These are phyloP conservation scores for Scortechinia acanthostroma DNA, from an alignment of 2,329 filamentous ascomycete genomes.

Conservation along the genomic window DNA sequence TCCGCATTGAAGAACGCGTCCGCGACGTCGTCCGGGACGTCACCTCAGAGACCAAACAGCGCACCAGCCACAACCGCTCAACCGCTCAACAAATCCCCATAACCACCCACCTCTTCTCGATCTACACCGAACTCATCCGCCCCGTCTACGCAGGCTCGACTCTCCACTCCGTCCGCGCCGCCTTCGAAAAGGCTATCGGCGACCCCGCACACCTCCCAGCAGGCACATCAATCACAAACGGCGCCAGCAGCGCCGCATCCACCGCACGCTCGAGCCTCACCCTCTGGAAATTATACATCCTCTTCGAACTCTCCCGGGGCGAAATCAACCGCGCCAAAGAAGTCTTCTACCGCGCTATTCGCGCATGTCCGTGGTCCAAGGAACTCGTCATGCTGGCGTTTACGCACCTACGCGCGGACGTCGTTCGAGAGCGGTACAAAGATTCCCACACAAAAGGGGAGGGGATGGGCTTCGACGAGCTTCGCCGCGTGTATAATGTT, in stretches of 20 bases:
- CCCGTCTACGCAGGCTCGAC: constrained; percentile 39
- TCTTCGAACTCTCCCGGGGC: background rate
- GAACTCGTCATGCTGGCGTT: constrained; percentile 43
- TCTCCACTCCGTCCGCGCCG: constrained; percentile 36
- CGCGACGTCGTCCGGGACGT: constrained; percentile 54
- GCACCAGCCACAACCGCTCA: background rate
- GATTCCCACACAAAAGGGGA: constrained; percentile 5
- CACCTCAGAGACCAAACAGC: constrained; percentile 19
- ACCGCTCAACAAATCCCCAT: constrained; percentile 9
- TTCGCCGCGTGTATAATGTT: constrained; percentile 36
- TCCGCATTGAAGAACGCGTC: constrained; percentile 71
- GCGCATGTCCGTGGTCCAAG: constrained; percentile 40
- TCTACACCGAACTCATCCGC: constrained; percentile 18
- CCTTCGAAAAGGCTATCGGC: constrained; percentile 41
- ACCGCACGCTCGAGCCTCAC: background rate
- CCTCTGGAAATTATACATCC: constrained; percentile 1
- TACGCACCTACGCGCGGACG: constrained; percentile 19
- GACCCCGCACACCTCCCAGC: constrained; percentile 13
- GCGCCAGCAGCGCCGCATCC: background rate
- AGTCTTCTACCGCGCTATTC: constrained; percentile 36
- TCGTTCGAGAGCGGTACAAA: background rate
- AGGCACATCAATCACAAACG: background rate
- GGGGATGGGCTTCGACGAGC: constrained; percentile 36
- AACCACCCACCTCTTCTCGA: constrained; percentile 36
- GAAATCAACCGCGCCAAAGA: constrained; percentile 27